These are phyloP conservation scores for Bothriochloa decipiens DNA, from an alignment of 176 grass and related monocot genomes.

Conservation along the genomic window DNA sequence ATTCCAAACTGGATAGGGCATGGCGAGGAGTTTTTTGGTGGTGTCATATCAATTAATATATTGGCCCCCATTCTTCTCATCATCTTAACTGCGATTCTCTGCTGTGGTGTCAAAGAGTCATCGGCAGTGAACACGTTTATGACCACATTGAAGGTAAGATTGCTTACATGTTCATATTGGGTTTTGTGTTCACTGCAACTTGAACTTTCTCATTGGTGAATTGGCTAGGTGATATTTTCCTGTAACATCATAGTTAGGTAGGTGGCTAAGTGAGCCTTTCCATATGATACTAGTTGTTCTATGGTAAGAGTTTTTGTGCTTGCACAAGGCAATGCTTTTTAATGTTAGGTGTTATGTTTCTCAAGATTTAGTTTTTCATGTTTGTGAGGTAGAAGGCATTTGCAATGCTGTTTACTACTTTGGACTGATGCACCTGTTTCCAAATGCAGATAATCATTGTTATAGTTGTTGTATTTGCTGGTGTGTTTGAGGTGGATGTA, in stretches of 20 bases:
- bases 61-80: constrained; percentile 82
- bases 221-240: neutral
- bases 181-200: neutral
- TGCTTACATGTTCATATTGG: constrained; percentile 17
- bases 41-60: constrained; percentile 84
- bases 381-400: neutral
- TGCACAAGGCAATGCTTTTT: neutral
- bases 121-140: constrained; percentile 83
- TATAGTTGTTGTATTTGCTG: constrained; percentile 75
- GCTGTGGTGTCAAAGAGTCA: constrained; percentile 85
- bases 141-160: constrained; percentile 81
- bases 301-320: neutral
- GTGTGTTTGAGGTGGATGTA: constrained; percentile 93
- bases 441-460: constrained; percentile 79
- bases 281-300: neutral
- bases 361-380: neutral
- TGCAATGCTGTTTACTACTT: neutral
- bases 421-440: constrained; percentile 20
- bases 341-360: neutral
- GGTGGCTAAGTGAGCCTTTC: neutral
- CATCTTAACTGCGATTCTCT: constrained; percentile 77
- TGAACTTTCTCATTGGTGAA: neutral
- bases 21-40: constrained; percentile 82
- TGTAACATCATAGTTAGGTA: neutral
- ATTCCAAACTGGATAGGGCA: constrained; percentile 92